phyloP scores from a whole-genome alignment of 108 stramenopile genomes.

The Nannochloropsis gaditana region DNA sequence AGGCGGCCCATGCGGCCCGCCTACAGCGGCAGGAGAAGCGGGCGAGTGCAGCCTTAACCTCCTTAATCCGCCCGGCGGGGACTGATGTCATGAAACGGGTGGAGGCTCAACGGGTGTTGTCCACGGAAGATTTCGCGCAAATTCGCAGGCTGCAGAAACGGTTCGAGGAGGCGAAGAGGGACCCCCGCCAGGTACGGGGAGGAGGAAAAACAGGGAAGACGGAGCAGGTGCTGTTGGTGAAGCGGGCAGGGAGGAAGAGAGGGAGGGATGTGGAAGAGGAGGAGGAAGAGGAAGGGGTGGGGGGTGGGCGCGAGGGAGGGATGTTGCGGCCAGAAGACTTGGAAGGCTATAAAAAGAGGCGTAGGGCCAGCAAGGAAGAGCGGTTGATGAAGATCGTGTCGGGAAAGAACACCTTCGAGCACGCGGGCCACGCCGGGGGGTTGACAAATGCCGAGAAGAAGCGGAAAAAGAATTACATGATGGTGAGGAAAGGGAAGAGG shows the following conservation, averaged over 20 bases:
- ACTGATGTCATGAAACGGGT: conserved; percentile 63
- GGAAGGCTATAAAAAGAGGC: conserved; percentile 36
- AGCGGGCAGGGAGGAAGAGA: neutral
- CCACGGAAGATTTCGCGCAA: conserved; percentile 69
- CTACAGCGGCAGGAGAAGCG: neutral
- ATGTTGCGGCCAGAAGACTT: conserved; percentile 29
- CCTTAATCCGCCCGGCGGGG: conserved; percentile 27
- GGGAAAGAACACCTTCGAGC: conserved; percentile 43
- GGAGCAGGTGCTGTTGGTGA: conserved; percentile 22
- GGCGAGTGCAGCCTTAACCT: neutral
- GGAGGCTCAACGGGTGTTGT: conserved; percentile 71
- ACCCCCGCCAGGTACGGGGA: neutral
- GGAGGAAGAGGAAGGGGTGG: conserved; percentile 28
- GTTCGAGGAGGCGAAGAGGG: neutral
- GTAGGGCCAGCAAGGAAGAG: neutral
- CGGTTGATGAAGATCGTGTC: conserved; percentile 40
- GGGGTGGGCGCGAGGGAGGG: conserved; percentile 18
- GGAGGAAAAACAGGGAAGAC: neutral
- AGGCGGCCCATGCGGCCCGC: neutral
- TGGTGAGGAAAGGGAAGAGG: conserved; percentile 46
- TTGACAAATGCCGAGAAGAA: conserved; percentile 50
- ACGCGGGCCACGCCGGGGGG: conserved; percentile 39
- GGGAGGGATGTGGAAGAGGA: conserved; percentile 30
- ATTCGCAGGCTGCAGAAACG: conserved; percentile 44
- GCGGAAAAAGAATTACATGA: conserved; percentile 51